Evolutionary conservation across 768 basidiomycete genomes (phyloP).

Genomic region (Kwoniella pini): DNA sequence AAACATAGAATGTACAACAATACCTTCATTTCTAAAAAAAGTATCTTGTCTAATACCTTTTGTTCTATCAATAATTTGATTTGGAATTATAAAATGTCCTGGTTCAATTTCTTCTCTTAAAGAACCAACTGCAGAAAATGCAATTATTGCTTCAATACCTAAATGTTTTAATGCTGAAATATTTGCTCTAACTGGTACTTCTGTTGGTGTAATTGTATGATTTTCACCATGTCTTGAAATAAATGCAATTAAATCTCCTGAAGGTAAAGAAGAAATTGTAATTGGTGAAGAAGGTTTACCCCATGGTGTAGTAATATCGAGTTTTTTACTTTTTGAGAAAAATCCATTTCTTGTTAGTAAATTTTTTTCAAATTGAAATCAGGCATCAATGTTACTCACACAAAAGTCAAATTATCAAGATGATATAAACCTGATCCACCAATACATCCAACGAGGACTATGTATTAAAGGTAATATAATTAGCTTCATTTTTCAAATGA

Average conservation of each 20-base stretch:
- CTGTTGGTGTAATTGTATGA: conserved; percentile 75
- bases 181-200: conserved; percentile 84
- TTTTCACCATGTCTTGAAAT: conserved; percentile 83
- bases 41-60: conserved; percentile 86
- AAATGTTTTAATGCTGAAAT: conserved; percentile 91
- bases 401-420: conserved; percentile 81
- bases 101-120: conserved; percentile 89
- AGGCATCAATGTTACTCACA: conserved; percentile 63
- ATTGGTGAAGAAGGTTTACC: conserved; percentile 88
- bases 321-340: conserved; percentile 16
- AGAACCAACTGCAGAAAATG: conserved; percentile 94
- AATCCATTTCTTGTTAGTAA: no score
- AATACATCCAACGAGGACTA: conserved; percentile 73
- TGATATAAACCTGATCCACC: conserved; percentile 92
- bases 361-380: neutral
- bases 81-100: conserved; percentile 82
- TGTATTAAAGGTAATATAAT: neutral
- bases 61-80: conserved; percentile 93
- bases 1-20: conserved; percentile 92
- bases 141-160: conserved; percentile 83
- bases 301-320: conserved; percentile 67
- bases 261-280: conserved; percentile 82
- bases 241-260: conserved; percentile 78
- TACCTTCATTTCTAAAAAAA: conserved; percentile 76
- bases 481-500: no score